Base-by-base conservation (phyloP, 2,329 filamentous ascomycete genomes). In the Canariomyces notabilis region DNA sequence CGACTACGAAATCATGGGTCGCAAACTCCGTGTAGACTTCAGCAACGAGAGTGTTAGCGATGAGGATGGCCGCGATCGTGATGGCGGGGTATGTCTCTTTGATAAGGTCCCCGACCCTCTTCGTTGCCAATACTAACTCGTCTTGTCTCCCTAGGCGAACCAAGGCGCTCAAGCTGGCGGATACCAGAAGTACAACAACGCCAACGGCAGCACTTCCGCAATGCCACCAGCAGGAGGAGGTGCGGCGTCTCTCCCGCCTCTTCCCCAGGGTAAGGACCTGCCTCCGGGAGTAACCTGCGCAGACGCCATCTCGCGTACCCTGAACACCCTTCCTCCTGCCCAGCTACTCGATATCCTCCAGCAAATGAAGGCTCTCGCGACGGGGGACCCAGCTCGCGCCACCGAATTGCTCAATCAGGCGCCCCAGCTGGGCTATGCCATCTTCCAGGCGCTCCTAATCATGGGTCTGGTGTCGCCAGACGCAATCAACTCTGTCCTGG, bases 1-100 rank as follows among this genome's bases (percentile, higher is more conserved):
- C 70, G 89, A 95, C 66, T 84, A 89, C 69, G 91, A 97, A 65
- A 83, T 96, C 62, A 94, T 95, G 83, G 89, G 89, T 45, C 82
- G 93, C 60, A 95, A 95, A 67, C 77, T 98, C 53, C 82, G 90
- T 50, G 93, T 98, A 46, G 93, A 97, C 67, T 98, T 94, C 68
- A 93, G 88, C 49, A 95, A 95, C 66, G 91, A 96, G 64, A 88
- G 89, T 55, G 85, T 85, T 57, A 84, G 81, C 36, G 77, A 78
- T 52, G 82, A 83, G 51, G 82, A 85, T 46, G 80, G 76, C 15
- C 49, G 51, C 52, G 67, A 67, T 33, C 59, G 50, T n/a, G 56
- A 61, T 34, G 53, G 53, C 33, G 46, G 37, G 14, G 56, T 59
- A 54, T 31, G 57, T 39, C n/a, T 31, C n/a, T 18, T n/a, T 12